Evolutionary conservation across 192 early-diverging fungal genomes (phyloP), one percentile per base, ranked within the genome.

Genomic region (Jimgerdemannia lactiflua): DNA sequence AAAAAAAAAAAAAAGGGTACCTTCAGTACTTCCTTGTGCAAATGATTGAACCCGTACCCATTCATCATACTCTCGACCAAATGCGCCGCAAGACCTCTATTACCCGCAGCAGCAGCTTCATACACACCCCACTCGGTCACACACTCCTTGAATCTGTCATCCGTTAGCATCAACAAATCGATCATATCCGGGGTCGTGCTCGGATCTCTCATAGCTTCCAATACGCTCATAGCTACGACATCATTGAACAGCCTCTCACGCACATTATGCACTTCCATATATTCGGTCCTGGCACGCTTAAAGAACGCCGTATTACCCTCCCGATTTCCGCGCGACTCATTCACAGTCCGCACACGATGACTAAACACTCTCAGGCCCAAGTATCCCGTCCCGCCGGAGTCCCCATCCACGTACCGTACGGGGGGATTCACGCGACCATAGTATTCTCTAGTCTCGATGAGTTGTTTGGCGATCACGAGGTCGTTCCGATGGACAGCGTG

Each of bases 261-360:
- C 54, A 4, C 9, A 44, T 72, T 72, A n/a, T 67, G 67, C 3
- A 4, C 39, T 39, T 67, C 68, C 42, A 39, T 11, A 17, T 17
- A 19, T 18, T 42, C 54, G 17, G 3, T 66, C 42, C 18, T 18
- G 42, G 43, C 3, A 6, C 3, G 7, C 3, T 76, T 43, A 43
- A 73, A 74, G 54, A 79, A 86, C 3, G 80, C 82, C 40, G 77
- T 74, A 70, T 89, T 84, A 42, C 88, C 88, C 71, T 84, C 75
- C 2, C 86, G 70, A 67, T 89, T 89, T 29, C 88, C 88, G 65
- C 88, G 83, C 3, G 88, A 88, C 39, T 89, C 82, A 70, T 88
- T 81, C 0, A 89, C 87, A 39, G 74, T 42, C 71, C 84, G 79
- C 29, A 11, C 18, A 64, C n/a, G 76, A 2, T 69, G 10, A 6